Base-by-base conservation (phyloP, 805 yeast species). In the Wickerhamomyces bovis region DNA sequence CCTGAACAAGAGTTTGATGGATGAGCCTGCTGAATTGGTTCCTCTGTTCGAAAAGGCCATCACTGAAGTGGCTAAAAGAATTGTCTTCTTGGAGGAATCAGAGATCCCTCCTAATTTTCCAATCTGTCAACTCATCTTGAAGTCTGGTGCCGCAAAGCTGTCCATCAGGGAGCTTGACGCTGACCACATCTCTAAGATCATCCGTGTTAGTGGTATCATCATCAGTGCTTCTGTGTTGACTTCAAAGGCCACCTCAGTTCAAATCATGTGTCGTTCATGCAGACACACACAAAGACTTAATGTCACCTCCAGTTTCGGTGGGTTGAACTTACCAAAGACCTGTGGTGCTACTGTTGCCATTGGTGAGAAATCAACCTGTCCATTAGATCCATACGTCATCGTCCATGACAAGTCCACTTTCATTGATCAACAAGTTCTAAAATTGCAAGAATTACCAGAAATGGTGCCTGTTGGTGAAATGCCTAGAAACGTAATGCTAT, bases 391-490 rank as follows among this genome's bases (percentile, higher is more conserved):
- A 3, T 94, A 89, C 59, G 78, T 87, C 33, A 86, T 94, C 50
- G 89, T 88, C 26, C 99, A 94, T 67, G 98, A 94, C 63, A 86
- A 88, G 61, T 89, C 97, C 2, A 72, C 78, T n/a, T 94, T 90
- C 65, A 83, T 94, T 45, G 98, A 94, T 67, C 98, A 95, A 64
- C 99, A 94, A 67, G 81, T 85, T 26, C 75, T 94, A 59, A 94
- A 94, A 65, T 73, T 94, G 47, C 99, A 94, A 66, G 99, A 94
- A 64, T 76, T 94, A n/a, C 97, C 98, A 12, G 99, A 94, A 64
- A 87, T 87, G 83, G 97, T 94, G 2, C 99, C 99, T 1, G 96
- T 94, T 25, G 99, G 99, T 55, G 99, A 94, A 69, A 84, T 94
- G 89, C 99, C 99, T 9, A 80, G 99, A 56, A 95, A 94, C 60